Evolutionary conservation across 2,329 filamentous ascomycete species (phyloP), one percentile per base, ranked within the genome.

Genomic region (Colletotrichum echinochloae): DNA sequence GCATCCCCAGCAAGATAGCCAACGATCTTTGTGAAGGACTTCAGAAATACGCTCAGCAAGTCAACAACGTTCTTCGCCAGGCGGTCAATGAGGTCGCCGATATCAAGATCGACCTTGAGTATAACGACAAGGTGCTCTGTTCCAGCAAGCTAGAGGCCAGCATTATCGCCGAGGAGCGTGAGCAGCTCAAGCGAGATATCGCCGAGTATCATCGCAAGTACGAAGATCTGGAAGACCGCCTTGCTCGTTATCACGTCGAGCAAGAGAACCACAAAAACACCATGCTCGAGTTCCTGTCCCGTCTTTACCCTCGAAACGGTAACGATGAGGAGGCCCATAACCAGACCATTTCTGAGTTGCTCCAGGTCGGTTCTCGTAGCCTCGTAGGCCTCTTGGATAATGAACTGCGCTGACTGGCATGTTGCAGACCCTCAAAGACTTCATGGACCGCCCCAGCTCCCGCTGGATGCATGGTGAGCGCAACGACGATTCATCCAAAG

Each of bases 41-140:
- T n/a, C 67, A 70, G 48, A 62, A 60, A 35, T 79, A 80, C 62
- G 67, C 74, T 9, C 77, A 80, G 33, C 76, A 73, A 20, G 75
- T 83, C 46, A 75, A 75, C 60, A 75, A 77, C 48, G 61, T 70
- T 20, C 65, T 73, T 44, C 72, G 72, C 3, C 70, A 72, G 48
- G 71, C 64, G 16, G 68, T 73, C 52, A 72, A 72, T 18, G 72
- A 73, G 46, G 66, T 72, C 30, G 64, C 72, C 12, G 72, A 73
- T n/a, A 60, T 82, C 1, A 74, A 76, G 20, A 74, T 74, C 5
- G 78, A 81, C 54, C 68, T 82, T 5, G 71, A 73, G 26, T 81
- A 82, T 73, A 76, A 74, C 46, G 68, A 76, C n/a, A 79, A 79
- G 49, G 63, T 72, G n/a, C 68, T 73, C 60, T 70, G 61, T 30